Base-by-base conservation (phyloP, 192 early-diverging fungal genomes). In the Umbelopsis sp. region DNA sequence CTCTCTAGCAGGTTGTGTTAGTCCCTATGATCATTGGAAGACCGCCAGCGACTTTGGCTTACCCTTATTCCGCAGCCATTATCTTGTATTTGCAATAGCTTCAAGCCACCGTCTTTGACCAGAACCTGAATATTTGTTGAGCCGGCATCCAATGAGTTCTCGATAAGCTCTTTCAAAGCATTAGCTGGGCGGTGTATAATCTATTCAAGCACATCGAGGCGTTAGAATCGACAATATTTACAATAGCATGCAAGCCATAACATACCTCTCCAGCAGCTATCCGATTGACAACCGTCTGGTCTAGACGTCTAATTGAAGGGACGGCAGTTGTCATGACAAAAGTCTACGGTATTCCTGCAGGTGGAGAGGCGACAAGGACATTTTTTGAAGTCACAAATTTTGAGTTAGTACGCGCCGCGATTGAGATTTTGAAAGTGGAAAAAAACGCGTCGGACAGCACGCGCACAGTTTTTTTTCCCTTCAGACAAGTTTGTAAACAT, bases 141-240 rank as follows among this genome's bases (percentile, higher is more conserved):
- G 6, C 92, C 91, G 12, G 98, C 97, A 79, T 99, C 98, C 27
- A 99, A 82, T 7, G 92, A 91, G 77, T 99, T 99, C 70, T 99
- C 98, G 44, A 99, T 85, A 23, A 99, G 85, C 76, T 99, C 98
- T 72, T 99, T 99, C 22, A 98, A 78, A 18, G 96, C 96, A 76
- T 99, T 98, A 4, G 95, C 89, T 18, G 98, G 96, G 18, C 96
- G 83, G 66, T 97, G 93, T 66, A 99, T 98, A 48, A 99, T 93
- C 91, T 96, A 73, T 55, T 64, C 23, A 46, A 23, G 9, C 46
- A 48, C 1, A 37, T 9, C 11, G 16, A 41, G 10, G 5, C 5
- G 27, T 18, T 30, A 64, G 0, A 11, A 41, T 48, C 30, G 69
- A 30, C 25, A 41, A 37, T 46, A 30, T 23, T 21, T 41, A 27